Evolutionary conservation across 2,329 filamentous ascomycete genomes (phyloP).

Genomic region (Colletotrichum sp.): DNA sequence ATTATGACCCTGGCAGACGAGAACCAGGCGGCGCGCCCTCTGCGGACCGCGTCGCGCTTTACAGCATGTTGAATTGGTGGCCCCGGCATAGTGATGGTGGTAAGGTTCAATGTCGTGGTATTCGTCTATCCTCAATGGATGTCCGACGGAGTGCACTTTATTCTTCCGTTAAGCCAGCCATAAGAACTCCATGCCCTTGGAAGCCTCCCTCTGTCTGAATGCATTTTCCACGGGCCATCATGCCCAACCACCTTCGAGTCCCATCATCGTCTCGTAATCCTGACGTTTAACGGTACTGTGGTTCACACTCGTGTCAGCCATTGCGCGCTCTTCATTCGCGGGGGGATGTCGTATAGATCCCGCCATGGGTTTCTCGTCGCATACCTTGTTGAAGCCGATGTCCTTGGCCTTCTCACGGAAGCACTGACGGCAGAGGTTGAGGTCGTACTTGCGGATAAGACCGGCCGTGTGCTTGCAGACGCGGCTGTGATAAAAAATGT

Average conservation of each 20-base stretch:
- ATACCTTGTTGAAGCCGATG: conserved; percentile 76
- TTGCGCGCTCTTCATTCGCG: conserved; percentile 18
- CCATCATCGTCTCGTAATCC: conserved; percentile 16
- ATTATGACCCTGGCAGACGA: background rate
- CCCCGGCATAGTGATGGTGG: conserved; percentile 1
- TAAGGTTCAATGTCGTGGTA: conserved; percentile 43
- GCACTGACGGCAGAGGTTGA: conserved; percentile 86
- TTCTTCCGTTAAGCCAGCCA: conserved; percentile 48
- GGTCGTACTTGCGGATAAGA: conserved; percentile 99
- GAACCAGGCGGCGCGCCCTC: background rate
- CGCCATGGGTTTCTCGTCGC: conserved; percentile 26
- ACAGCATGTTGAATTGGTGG: background rate
- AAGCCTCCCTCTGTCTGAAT: conserved; percentile 47
- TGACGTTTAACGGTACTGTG: conserved; percentile 42
- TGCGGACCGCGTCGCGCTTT: background rate
- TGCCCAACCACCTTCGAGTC: conserved; percentile 21
- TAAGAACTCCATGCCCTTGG: conserved; percentile 45
- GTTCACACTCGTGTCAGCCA: conserved; percentile 9
- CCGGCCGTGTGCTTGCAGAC: conserved; percentile 92
- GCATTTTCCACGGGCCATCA: conserved; percentile 39
- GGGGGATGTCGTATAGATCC: background rate
- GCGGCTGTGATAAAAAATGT: conserved; percentile 52
- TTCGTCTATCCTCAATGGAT: conserved; percentile 49
- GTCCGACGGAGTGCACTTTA: conserved; percentile 43
- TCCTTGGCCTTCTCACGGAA: conserved; percentile 77